Conservation (phyloP, 2,329 filamentous ascomycete genomes). For the Nigrospora osmanthi region DNA sequence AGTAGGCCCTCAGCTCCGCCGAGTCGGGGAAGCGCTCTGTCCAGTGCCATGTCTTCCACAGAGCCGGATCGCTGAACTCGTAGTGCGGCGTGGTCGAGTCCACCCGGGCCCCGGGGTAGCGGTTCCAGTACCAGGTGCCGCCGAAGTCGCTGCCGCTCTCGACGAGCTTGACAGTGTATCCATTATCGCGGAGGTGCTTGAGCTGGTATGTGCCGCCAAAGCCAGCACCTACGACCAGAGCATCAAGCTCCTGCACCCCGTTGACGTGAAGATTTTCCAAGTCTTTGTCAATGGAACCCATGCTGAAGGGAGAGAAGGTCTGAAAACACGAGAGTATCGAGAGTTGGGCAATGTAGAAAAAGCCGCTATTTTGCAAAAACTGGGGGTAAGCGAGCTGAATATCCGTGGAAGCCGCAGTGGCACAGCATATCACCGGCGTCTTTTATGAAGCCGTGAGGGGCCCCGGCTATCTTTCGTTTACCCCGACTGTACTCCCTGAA, state of each 20-base stretch:
- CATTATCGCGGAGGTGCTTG: slow-evolving; percentile 25
- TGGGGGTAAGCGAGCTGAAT: too few species aligned
- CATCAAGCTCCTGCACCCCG: slow-evolving; percentile 18
- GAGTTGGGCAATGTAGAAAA: too few species aligned
- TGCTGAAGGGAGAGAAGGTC: too few species aligned
- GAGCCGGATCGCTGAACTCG: slow-evolving; percentile 25
- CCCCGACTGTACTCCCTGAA: too few species aligned
- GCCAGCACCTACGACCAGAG: slow-evolving; percentile 29
- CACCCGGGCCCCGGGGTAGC: slow-evolving; percentile 33
- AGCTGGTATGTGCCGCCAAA: slow-evolving; percentile 26
- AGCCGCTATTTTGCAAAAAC: too few species aligned
- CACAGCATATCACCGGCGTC: too few species aligned
- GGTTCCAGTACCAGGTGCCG: slow-evolving; percentile 36
- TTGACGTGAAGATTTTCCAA: neutral
- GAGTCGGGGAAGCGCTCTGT: slow-evolving; percentile 27
- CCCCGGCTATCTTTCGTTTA: too few species aligned
- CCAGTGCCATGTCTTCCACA: slow-evolving; percentile 37
- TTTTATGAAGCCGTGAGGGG: too few species aligned
- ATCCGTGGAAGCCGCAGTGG: too few species aligned
- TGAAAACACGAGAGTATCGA: too few species aligned
- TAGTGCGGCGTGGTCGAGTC: slow-evolving; percentile 24
- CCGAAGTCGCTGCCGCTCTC: slow-evolving; percentile 29
- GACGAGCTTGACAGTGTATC: slow-evolving; percentile 25
- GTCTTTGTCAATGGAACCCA: too few species aligned
- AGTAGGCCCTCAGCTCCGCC: slow-evolving; percentile 35